These are phyloP conservation scores for Fabrea salina DNA, from an alignment of 169 alveolate genomes.

Conservation along the genomic window DNA sequence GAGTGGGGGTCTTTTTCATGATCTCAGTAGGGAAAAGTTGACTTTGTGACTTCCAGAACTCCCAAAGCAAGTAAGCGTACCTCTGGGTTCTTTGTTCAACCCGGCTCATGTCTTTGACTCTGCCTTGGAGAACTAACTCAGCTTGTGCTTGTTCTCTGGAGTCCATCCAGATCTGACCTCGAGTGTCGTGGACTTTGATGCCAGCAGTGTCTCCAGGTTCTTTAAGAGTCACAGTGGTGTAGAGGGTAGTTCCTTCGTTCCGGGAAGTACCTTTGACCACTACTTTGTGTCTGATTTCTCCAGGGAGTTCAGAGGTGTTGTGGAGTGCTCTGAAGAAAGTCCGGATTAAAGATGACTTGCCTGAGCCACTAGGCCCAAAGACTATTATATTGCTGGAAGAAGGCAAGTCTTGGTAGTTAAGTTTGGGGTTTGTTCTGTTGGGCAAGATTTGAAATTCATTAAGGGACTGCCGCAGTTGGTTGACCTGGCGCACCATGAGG, in stretches of 20 bases:
- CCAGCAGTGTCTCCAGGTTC: conserved; percentile 17
- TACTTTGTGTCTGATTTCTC: conserved; percentile 42
- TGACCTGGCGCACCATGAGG: conserved; percentile 42
- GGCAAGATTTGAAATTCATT: conserved; percentile 44
- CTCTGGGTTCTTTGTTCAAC: conserved; percentile 49
- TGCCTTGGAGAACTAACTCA: conserved; percentile 52
- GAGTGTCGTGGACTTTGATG: conserved; percentile 51
- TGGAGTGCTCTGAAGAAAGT: conserved; percentile 52
- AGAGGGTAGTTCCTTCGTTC: conserved; percentile 47
- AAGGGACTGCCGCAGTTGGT: conserved; percentile 52
- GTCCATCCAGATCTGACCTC: conserved; percentile 63
- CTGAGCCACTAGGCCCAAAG: conserved; percentile 66
- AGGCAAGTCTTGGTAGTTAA: background rate
- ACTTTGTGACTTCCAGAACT: conserved; percentile 59
- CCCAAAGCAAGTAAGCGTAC: conserved; percentile 46
- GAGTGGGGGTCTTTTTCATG: conserved; percentile 34
- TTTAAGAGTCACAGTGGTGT: background rate
- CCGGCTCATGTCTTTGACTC: conserved; percentile 47
- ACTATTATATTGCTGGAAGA: conserved; percentile 50
- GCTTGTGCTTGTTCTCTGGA: conserved; percentile 50
- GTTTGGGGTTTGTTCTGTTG: conserved; percentile 35
- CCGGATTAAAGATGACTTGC: conserved; percentile 56
- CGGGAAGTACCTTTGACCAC: conserved; percentile 41
- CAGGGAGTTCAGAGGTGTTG: conserved; percentile 42
- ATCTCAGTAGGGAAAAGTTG: conserved; percentile 62